These are phyloP conservation scores for Blastobotrys aristatus DNA, from an alignment of 1,139 yeast genomes.

Conservation along the genomic window DNA sequence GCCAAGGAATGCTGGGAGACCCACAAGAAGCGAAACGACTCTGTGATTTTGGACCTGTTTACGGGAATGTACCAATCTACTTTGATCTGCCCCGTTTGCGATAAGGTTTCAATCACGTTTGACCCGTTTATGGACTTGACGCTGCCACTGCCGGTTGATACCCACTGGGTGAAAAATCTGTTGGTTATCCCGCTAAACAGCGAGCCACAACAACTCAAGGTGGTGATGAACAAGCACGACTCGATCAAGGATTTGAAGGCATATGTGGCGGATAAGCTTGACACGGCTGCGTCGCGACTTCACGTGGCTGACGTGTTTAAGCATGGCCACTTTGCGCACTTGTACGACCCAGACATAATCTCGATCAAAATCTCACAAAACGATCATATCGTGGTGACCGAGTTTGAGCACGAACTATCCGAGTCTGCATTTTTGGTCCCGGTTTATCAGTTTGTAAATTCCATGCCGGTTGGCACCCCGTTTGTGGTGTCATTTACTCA, in stretches of 20 bases:
- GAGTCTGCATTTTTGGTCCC: constrained; percentile 50
- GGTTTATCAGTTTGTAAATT: constrained; percentile 46
- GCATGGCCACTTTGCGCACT: constrained; percentile 62
- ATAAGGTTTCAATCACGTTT: constrained; percentile 78
- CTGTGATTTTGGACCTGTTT: constrained; percentile 77
- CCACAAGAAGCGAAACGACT: constrained; percentile 77
- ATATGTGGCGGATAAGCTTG: constrained; percentile 47
- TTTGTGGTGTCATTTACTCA: constrained; percentile 57
- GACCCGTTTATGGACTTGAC: constrained; percentile 94
- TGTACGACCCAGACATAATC: constrained; percentile 58
- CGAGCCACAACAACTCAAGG: constrained; percentile 39
- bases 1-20: constrained; percentile 80
- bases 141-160: constrained; percentile 75
- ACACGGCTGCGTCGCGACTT: constrained; percentile 35
- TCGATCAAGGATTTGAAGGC: constrained; percentile 59
- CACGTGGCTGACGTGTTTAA: constrained; percentile 69
- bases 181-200: constrained; percentile 57
- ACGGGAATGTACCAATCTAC: constrained; percentile 90
- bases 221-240: constrained; percentile 64
- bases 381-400: constrained; percentile 68
- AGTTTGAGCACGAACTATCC: constrained; percentile 36
- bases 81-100: constrained; percentile 79
- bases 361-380: constrained; percentile 59
- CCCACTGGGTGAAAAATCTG: constrained; percentile 67
- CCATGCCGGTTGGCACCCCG: constrained; percentile 51